A percentile compares a stretch with the other conserved stretches of the same genome.
These are phyloP conservation scores for Boletellus ananiceps DNA, from an alignment of 768 basidiomycete species.

Conservation along the genomic window DNA sequence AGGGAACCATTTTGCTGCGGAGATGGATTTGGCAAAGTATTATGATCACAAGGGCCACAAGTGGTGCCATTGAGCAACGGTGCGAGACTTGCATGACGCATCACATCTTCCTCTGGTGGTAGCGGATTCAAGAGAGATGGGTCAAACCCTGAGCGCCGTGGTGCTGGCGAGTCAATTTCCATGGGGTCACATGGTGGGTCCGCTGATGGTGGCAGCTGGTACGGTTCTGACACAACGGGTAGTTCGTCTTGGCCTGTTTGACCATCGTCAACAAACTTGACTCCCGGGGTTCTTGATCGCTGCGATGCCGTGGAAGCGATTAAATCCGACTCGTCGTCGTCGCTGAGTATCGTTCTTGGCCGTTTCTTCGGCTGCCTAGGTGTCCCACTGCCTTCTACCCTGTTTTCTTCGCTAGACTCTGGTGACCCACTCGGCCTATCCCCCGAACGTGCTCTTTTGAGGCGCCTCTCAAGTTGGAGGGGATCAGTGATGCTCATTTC, in stretches of 20 bases:
- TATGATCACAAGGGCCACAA: conserved; percentile 1
- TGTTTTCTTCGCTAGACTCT: conserved; percentile 44
- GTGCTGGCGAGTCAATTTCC: conserved; percentile 35
- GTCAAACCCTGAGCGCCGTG: conserved; percentile 44
- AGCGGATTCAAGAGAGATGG: conserved; percentile 51
- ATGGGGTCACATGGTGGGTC: conserved; percentile 24
- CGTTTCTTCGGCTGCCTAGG: conserved; percentile 50
- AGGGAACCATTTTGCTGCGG: conserved; percentile 11
- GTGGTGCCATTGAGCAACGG: conserved; percentile 23
- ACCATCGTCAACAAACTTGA: conserved; percentile 48
- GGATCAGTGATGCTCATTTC: conserved; percentile 75
- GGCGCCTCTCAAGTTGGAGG: conserved; percentile 62
- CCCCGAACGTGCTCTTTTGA: conserved; percentile 67
- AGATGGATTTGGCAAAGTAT: neutral
- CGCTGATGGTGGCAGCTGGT: neutral
- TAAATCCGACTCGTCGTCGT: conserved; percentile 49
- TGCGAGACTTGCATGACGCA: conserved; percentile 20
- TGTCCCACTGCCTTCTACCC: conserved; percentile 35
- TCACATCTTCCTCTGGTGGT: conserved; percentile 29
- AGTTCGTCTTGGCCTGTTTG: conserved; percentile 13
- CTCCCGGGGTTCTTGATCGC: conserved; percentile 34
- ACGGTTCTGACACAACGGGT: conserved; percentile 11
- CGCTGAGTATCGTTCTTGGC: conserved; percentile 40
- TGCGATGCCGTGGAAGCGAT: conserved; percentile 25
- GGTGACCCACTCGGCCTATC: conserved; percentile 48